Percentiles rank a stretch among this genome's conserved stretches.
These are phyloP conservation scores for Lonicera japonica DNA, from an alignment of 129 eudicot genomes.

Conservation along the genomic window DNA sequence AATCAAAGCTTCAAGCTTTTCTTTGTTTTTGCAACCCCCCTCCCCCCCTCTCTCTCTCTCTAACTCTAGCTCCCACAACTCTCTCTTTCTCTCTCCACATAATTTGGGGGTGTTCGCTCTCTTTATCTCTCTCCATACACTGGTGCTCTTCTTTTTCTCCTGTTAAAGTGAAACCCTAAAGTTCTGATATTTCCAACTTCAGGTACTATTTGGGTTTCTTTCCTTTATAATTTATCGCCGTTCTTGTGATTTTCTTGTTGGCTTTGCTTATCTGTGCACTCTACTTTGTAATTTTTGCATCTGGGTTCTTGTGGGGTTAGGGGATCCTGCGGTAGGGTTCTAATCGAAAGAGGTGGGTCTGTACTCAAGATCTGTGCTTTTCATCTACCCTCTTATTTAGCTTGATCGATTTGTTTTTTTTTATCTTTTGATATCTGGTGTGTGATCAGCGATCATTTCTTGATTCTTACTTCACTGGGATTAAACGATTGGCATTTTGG, in stretches of 20 bases:
- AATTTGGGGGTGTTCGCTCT: slow-evolving; percentile 16
- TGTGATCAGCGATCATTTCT: slow-evolving; percentile 19
- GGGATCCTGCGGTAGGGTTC: slow-evolving; percentile 46
- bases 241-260: slow-evolving; percentile 46
- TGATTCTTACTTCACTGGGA: neutral
- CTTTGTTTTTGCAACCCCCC: neutral
- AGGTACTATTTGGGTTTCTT: slow-evolving; percentile 6
- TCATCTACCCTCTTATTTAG: slow-evolving; percentile 30
- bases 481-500: neutral
- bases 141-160: slow-evolving; percentile 23
- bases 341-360: slow-evolving; percentile 37
- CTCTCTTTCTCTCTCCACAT: slow-evolving; percentile 23
- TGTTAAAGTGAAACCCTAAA: slow-evolving; percentile 33
- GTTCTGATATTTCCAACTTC: slow-evolving; percentile 43
- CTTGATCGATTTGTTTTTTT: slow-evolving; percentile 41
- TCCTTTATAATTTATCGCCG: slow-evolving; percentile 6
- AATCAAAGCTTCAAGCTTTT: neutral
- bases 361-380: slow-evolving; percentile 69
- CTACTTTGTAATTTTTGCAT: slow-evolving; percentile 32
- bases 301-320: slow-evolving; percentile 48
- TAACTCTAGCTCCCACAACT: no score
- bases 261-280: slow-evolving; percentile 24
- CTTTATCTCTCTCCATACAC: slow-evolving; percentile 5
- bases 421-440: slow-evolving; percentile 43
- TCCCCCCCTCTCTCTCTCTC: no score